A percentile compares a stretch with the other conserved stretches of the same genome.
Evolutionary conservation across 305 asterid genomes (phyloP).

Genomic region (Solanum aculeatissimum): DNA sequence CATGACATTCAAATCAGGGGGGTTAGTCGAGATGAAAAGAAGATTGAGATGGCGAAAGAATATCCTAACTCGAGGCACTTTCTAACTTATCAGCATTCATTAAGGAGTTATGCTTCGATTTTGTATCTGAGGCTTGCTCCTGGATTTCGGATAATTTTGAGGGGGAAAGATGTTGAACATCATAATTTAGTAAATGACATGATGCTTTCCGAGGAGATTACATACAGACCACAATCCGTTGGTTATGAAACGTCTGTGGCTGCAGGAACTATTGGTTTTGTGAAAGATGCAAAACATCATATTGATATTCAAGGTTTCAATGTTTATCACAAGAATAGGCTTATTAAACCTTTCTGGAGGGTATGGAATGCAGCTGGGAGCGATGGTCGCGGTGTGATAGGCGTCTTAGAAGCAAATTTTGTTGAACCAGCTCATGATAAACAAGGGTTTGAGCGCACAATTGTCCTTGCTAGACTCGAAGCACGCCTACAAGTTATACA

Average conservation of each 20-base stretch:
- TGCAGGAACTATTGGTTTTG: constrained; percentile 44
- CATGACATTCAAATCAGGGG: constrained; percentile 66
- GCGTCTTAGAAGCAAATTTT: constrained; percentile 69
- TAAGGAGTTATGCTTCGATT: constrained; percentile 67
- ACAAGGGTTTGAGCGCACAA: constrained; percentile 69
- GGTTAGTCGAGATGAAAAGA: constrained; percentile 40
- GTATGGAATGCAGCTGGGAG: constrained; percentile 87
- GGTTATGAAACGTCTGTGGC: constrained; percentile 22
- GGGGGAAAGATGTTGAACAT: constrained; percentile 49
- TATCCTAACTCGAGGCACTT: constrained; percentile 49
- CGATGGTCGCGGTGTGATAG: constrained; percentile 58
- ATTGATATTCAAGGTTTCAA: constrained; percentile 84
- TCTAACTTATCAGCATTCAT: constrained; percentile 63
- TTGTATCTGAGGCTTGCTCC: constrained; percentile 46
- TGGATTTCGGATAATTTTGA: constrained; percentile 40
- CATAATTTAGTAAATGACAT: constrained; percentile 39
- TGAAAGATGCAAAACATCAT: constrained; percentile 58
- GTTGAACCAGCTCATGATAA: constrained; percentile 84
- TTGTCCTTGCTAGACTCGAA: constrained; percentile 49
- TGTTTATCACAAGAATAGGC: constrained; percentile 71
- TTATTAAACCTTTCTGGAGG: constrained; percentile 83
- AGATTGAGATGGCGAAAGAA: constrained; percentile 38
- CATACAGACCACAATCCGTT: constrained; percentile 34
- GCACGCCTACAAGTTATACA: constrained; percentile 31
- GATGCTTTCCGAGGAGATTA: constrained; percentile 13